Evolutionary conservation across 179 eudicot genomes (phyloP).

Genomic region (Patellifolia procumbens): DNA sequence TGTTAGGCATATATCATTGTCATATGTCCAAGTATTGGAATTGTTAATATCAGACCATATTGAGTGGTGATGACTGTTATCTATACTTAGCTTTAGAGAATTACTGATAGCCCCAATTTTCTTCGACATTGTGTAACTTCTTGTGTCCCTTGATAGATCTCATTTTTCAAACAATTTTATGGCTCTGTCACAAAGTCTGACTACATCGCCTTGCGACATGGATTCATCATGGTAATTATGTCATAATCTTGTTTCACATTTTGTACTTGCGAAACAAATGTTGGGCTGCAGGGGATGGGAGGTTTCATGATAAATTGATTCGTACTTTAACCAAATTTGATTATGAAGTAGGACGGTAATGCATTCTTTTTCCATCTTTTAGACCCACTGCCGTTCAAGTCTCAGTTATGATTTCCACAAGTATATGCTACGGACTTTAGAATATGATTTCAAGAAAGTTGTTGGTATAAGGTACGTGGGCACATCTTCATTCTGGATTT

Average conservation of each 20-base stretch:
- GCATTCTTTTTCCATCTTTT: background rate
- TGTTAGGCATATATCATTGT: background rate
- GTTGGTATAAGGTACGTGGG: constrained; percentile 65
- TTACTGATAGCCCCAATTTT: no score
- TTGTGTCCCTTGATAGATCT: constrained; percentile 36
- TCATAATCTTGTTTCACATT: background rate
- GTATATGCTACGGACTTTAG: constrained; percentile 67
- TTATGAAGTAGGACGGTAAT: constrained; percentile 1
- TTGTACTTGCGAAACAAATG: background rate
- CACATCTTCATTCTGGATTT: background rate
- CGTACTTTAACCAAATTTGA: background rate
- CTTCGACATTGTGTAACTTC: background rate
- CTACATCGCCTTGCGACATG: constrained; percentile 61
- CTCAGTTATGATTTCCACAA: constrained; percentile 58
- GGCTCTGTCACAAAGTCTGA: constrained; percentile 74
- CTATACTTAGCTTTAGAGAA: constrained; percentile 4
- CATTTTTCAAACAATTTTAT: constrained; percentile 76
- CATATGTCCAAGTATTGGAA: background rate
- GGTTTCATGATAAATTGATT: background rate
- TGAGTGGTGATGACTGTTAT: background rate
- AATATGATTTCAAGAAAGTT: constrained; percentile 67
- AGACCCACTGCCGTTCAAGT: constrained; percentile 56
- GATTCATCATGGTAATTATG: constrained; percentile 59
- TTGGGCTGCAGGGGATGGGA: background rate
- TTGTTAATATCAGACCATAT: background rate